Percentiles rank a stretch among this genome's conserved stretches.
These are phyloP conservation scores for Aspergillus pseudoviridinutans DNA, from an alignment of 2,329 filamentous ascomycete genomes.

Conservation along the genomic window DNA sequence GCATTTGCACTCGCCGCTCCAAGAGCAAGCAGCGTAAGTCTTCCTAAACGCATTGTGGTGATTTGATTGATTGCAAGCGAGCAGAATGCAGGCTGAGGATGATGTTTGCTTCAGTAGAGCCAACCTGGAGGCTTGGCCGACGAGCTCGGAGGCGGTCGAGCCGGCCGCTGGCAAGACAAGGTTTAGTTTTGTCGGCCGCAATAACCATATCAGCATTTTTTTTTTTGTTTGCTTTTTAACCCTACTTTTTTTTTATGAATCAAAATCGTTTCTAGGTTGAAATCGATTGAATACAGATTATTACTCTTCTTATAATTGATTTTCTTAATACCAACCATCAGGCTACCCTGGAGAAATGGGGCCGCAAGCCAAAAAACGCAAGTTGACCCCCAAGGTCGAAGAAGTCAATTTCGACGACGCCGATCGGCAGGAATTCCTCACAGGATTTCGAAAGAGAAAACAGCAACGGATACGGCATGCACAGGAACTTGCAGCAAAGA, in stretches of 20 bases:
- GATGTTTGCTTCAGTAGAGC: constrained; percentile 18
- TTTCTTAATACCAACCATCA: not conserved
- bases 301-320: not conserved
- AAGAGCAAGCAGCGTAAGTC: constrained; percentile 46
- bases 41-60: constrained; percentile 40
- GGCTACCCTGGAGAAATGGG: constrained; percentile 40
- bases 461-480: constrained; percentile 78
- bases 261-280: constrained; percentile 16
- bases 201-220: constrained; percentile 5
- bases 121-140: constrained; percentile 18
- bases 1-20: constrained; percentile 61
- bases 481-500: constrained; percentile 73
- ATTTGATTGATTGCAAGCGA: constrained; percentile 10
- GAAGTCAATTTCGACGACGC: constrained; percentile 81
- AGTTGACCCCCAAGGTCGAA: constrained; percentile 58
- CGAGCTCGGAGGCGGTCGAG: constrained; percentile 35
- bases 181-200: constrained; percentile 20
- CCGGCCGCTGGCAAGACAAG: constrained; percentile 22
- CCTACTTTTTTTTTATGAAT: constrained; percentile 5
- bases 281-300: not conserved
- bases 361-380: constrained; percentile 64
- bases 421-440: constrained; percentile 81
- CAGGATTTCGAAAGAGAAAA: constrained; percentile 96
- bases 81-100: constrained; percentile 8
- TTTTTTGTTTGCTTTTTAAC: not conserved